Evolutionary conservation across 768 basidiomycete genomes (phyloP).

Genomic region (Pleurotus salmoneostramineus): DNA sequence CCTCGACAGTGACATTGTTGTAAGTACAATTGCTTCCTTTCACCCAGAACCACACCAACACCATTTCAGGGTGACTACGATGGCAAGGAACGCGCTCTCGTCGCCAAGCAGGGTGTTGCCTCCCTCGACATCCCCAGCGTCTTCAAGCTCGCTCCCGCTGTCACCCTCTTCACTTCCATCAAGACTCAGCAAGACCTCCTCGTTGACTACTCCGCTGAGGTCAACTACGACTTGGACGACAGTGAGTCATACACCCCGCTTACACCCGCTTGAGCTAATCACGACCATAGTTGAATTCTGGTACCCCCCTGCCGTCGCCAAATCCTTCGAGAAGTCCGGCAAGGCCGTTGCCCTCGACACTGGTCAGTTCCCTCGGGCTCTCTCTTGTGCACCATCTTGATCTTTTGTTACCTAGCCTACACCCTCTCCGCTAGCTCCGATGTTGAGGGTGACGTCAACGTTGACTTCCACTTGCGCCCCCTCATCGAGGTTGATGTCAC

Average conservation of each 20-base stretch:
- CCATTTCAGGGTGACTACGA: neutral
- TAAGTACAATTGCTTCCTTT: neutral
- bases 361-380: neutral
- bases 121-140: neutral
- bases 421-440: constrained; percentile 2
- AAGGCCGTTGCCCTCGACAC: neutral
- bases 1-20: constrained; percentile 2
- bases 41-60: neutral
- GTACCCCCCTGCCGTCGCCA: constrained; percentile 3
- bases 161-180: neutral
- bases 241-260: neutral
- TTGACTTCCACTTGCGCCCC: constrained; percentile 2
- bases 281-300: neutral
- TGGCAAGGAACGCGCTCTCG: neutral
- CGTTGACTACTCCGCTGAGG: constrained; percentile 2
- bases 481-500: constrained; percentile 1
- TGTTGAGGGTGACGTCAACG: neutral
- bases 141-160: neutral
- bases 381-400: neutral
- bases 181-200: neutral
- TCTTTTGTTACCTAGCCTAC: neutral
- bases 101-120: neutral
- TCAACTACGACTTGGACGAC: constrained; percentile 4
- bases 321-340: constrained; percentile 4
- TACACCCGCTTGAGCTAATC: neutral